These are phyloP conservation scores for Wickerhamiella sergipiensis DNA, from an alignment of 805 yeast species.

Conservation along the genomic window DNA sequence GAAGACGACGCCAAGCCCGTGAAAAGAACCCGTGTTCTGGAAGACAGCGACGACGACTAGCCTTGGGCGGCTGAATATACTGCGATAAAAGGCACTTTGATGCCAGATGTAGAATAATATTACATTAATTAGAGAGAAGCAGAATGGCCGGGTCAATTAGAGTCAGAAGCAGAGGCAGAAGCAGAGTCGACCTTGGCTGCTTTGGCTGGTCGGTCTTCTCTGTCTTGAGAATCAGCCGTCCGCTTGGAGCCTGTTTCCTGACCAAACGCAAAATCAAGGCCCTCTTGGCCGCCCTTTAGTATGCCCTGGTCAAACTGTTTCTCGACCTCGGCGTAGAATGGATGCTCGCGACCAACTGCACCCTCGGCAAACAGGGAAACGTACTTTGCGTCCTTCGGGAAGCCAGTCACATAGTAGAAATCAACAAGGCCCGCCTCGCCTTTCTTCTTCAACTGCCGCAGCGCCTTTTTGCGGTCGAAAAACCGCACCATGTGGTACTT, in stretches of 20 bases:
- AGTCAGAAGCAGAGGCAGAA: not conserved
- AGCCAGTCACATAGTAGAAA: slow-evolving; percentile 58
- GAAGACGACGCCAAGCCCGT: not conserved
- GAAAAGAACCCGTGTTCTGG: slow-evolving; percentile 1
- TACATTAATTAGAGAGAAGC: not conserved
- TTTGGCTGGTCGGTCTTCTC: slow-evolving; percentile 4
- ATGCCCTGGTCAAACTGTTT: slow-evolving; percentile 37
- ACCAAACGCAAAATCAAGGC: slow-evolving; percentile 23
- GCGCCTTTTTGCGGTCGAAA: slow-evolving; percentile 78
- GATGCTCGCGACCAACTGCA: slow-evolving; percentile 28
- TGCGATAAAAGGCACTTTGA: too few relatives aligned
- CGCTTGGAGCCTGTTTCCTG: slow-evolving; percentile 3
- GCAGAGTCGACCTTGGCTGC: slow-evolving; percentile 16
- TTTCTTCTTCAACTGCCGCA: slow-evolving; percentile 47
- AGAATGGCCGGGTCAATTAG: too few relatives aligned
- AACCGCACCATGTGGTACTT: slow-evolving; percentile 90
- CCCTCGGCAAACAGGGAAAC: slow-evolving; percentile 56
- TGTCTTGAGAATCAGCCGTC: not conserved
- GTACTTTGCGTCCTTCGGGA: slow-evolving; percentile 70
- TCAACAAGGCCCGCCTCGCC: slow-evolving; percentile 31
- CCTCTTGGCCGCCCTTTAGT: slow-evolving; percentile 44
- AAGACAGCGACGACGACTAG: slow-evolving; percentile 1
- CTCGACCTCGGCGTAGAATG: slow-evolving; percentile 40
- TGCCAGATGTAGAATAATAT: not conserved
- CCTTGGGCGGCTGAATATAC: too few relatives aligned